Evolutionary conservation across 225 moss, liverwort and hornwort species (phyloP).

Genomic region (Bryoerythrophyllum caledonicum): DNA sequence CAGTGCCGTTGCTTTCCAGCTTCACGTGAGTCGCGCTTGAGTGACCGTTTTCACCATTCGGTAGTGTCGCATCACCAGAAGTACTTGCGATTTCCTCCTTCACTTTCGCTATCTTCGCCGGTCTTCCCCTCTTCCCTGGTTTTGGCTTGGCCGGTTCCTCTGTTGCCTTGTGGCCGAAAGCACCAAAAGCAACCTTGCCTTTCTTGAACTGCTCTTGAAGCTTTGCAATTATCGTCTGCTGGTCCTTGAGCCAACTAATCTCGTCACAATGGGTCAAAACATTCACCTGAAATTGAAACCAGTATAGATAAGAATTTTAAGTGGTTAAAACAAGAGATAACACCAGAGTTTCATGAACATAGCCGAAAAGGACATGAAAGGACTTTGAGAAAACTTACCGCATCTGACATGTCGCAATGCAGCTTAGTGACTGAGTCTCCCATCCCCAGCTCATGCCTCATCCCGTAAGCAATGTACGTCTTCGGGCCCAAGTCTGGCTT

Average conservation of each 20-base stretch:
- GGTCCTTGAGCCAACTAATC: conserved; percentile 56
- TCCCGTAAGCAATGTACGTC: conserved; percentile 93
- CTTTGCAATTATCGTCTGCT: conserved; percentile 35
- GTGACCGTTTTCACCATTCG: conserved; percentile 26
- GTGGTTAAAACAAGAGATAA: background rate
- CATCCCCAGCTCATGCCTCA: conserved; percentile 73
- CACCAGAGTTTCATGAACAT: conserved; percentile 3
- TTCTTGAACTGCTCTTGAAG: conserved; percentile 37
- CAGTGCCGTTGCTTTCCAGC: conserved; percentile 3
- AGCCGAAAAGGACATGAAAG: background rate
- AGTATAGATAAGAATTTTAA: background rate
- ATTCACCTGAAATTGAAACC: conserved; percentile 61
- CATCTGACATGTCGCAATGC: conserved; percentile 98
- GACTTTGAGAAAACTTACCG: conserved; percentile 46
- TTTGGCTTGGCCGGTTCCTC: conserved; percentile 4
- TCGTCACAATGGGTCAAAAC: conserved; percentile 78
- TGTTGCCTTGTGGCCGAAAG: conserved; percentile 11
- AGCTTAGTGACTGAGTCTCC: conserved; percentile 97
- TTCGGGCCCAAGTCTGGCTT: conserved; percentile 95
- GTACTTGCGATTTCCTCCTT: conserved; percentile 32
- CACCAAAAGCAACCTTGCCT: conserved; percentile 39
- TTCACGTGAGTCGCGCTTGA: conserved; percentile 4
- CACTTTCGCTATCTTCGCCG: conserved; percentile 31
- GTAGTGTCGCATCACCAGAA: conserved; percentile 21
- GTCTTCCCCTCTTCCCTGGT: conserved; percentile 25